Evolutionary conservation across 2,329 filamentous ascomycete species (phyloP).

Genomic region (Kalmusia sp.): DNA sequence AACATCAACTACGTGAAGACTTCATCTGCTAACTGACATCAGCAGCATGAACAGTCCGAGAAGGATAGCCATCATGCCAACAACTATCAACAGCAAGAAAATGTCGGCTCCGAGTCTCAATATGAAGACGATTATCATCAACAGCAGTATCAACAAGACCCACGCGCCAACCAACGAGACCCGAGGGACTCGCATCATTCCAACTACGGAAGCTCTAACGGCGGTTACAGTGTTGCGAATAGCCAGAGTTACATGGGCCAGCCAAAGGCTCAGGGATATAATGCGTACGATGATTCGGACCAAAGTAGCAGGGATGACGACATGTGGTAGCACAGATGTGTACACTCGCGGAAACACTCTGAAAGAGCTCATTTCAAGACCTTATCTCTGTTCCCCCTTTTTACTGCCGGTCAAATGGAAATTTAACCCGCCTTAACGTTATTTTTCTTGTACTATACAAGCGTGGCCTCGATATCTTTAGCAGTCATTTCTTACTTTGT

Average conservation of each 20-base stretch:
- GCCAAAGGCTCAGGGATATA: constrained; percentile 29
- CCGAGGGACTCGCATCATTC: constrained; percentile 42
- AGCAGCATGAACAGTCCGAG: constrained; percentile 29
- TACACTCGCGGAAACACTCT: no score
- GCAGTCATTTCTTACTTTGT: not conserved
- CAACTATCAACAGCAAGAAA: constrained; percentile 15
- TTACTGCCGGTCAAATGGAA: constrained; percentile 1
- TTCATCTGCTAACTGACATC: constrained; percentile 6
- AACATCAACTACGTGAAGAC: not conserved
- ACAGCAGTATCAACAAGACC: constrained; percentile 30
- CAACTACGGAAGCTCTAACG: constrained; percentile 33
- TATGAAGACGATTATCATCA: constrained; percentile 26
- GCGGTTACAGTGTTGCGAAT: constrained; percentile 46
- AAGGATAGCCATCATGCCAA: constrained; percentile 7
- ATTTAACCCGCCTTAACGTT: not conserved
- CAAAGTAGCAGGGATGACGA: constrained; percentile 43
- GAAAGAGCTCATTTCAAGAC: no score
- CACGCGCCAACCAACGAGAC: constrained; percentile 23
- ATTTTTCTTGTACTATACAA: constrained; percentile 8
- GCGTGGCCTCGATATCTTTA: not conserved
- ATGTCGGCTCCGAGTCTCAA: constrained; percentile 11
- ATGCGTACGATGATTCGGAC: constrained; percentile 38
- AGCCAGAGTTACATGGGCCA: constrained; percentile 46
- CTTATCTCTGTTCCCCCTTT: not conserved
- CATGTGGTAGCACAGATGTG: constrained; percentile 41